Percentiles rank a stretch among this genome's conserved stretches.
These are phyloP conservation scores for Aegilops longissima DNA, from an alignment of 176 grass and related monocot species.

Conservation along the genomic window DNA sequence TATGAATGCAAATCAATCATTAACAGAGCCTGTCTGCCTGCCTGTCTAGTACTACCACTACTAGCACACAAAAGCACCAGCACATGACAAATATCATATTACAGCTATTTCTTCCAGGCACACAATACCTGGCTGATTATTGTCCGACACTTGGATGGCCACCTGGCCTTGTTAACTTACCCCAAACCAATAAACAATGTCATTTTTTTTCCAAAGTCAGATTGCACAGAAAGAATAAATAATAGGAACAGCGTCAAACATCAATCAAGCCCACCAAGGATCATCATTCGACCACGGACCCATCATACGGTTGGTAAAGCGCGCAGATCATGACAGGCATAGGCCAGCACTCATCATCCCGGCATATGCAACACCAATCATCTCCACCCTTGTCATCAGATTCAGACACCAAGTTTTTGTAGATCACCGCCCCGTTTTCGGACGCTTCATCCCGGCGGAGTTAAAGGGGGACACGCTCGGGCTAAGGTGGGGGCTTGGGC, in stretches of 20 bases:
- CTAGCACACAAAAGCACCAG: constrained; percentile 44
- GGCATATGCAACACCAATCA: constrained; percentile 54
- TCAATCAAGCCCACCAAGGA: constrained; percentile 44
- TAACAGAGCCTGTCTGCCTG: constrained; percentile 19
- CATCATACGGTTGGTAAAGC: constrained; percentile 30
- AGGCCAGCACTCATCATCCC: constrained; percentile 57
- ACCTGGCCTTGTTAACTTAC: constrained; percentile 63
- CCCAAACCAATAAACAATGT: constrained; percentile 82
- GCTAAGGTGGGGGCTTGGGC: constrained; percentile 78
- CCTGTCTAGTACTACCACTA: constrained; percentile 26
- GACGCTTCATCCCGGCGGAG: constrained; percentile 83
- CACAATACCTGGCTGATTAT: constrained; percentile 49
- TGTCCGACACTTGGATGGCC: constrained; percentile 39
- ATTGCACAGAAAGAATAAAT: constrained; percentile 65
- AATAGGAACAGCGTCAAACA: constrained; percentile 56
- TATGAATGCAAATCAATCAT: constrained; percentile 44
- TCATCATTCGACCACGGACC: constrained; percentile 26
- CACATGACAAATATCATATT: constrained; percentile 33
- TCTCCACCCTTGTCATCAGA: constrained; percentile 49
- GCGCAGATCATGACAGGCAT: constrained; percentile 51
- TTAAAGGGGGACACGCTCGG: constrained; percentile 92
- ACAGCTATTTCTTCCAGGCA: constrained; percentile 46
- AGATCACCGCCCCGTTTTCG: constrained; percentile 85
- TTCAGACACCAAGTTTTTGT: constrained; percentile 1
- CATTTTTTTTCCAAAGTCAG: constrained; percentile 44